Evolutionary conservation across 2,329 filamentous ascomycete genomes (phyloP), one percentile per base, ranked within the genome.

Genomic region (Sporothrix mexicana): DNA sequence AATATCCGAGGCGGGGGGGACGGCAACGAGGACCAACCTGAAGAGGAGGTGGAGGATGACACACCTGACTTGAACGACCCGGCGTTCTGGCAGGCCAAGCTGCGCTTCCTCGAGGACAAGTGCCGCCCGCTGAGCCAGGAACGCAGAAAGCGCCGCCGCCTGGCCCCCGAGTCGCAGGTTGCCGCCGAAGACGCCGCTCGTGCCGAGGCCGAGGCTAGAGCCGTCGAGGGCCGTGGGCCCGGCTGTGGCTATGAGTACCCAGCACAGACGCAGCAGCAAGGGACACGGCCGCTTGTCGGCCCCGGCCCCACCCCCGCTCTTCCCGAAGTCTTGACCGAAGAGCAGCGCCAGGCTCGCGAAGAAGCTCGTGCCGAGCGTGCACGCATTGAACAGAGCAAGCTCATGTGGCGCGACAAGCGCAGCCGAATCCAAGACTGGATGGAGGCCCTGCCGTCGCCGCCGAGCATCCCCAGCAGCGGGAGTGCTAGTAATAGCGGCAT

Each of bases 61-160:
- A 47, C 55, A 20, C 69, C 64, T 6, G 49, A 64, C 36, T 64
- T 73, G 15, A 13, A 9, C n/a, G 73, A 75, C 51, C 66, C 69
- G 13, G 43, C 13, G 0, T 75, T 68, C 41, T 74, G 73, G 74
- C 64, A 73, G 23, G 59, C 51, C 4, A 75, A 75, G 73, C 59
- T 74, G 20, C 61, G 20, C 12, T 70, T 73, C 47, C 59, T 75
- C 57, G 69, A 74, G 59, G 55, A 20, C 43, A 62, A 72, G 53
- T 75, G 71, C 64, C 53, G 61, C 53, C 73, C 74, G 13, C 69
- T 75, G 71, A 49, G 61, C 20, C 74, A 71, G 36, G 71, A 68
- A 6, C 55, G 66, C 41, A 61, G 73, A 13, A 73, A 69, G 23
- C 69, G 70, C 10, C 66, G 74, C n/a, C 70, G 72, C 3, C 20